These are phyloP conservation scores for Candida maltosa DNA, from an alignment of 805 yeast species.

Conservation along the genomic window DNA sequence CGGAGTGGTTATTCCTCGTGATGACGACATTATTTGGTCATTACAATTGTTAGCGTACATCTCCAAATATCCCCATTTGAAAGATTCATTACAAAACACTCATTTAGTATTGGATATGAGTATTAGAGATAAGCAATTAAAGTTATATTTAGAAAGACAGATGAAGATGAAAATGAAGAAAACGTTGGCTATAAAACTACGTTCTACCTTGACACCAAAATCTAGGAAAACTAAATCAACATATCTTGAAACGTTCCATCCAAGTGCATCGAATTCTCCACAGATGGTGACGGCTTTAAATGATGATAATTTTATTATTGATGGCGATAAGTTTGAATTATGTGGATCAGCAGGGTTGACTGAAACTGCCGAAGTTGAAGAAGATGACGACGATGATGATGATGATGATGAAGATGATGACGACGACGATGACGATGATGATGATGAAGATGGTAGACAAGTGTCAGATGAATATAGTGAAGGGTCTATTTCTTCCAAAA, in stretches of 20 bases:
- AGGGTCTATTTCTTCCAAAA: conserved; percentile 5
- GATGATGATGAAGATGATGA: conserved; percentile 24
- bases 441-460: too few relatives aligned
- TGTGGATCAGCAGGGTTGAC: conserved; percentile 20
- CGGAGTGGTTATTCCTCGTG: conserved; percentile 83
- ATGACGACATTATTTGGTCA: conserved; percentile 93
- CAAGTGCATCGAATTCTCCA: conserved; percentile 38
- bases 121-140: conserved; percentile 38
- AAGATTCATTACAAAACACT: conserved; percentile 69
- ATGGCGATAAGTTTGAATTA: conserved; percentile 33
- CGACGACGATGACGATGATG: conserved; percentile 11
- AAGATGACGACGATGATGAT: conserved; percentile 21
- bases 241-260: conserved; percentile 20
- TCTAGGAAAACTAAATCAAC: conserved; percentile 22
- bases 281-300: conserved; percentile 33
- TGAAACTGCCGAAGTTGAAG: conserved; percentile 24
- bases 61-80: conserved; percentile 82
- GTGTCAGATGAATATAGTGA: conserved; percentile 5
- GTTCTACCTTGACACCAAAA: conserved; percentile 33
- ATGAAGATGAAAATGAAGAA: conserved; percentile 29
- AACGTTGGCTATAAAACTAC: conserved; percentile 22
- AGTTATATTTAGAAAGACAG: conserved; percentile 32
- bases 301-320: conserved; percentile 29
- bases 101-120: conserved; percentile 69
- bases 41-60: conserved; percentile 88